A percentile compares a stretch with the other conserved stretches of the same genome.
These are phyloP conservation scores for Rhodosporidiobolus sp. DNA, from an alignment of 768 basidiomycete species.

Conservation along the genomic window DNA sequence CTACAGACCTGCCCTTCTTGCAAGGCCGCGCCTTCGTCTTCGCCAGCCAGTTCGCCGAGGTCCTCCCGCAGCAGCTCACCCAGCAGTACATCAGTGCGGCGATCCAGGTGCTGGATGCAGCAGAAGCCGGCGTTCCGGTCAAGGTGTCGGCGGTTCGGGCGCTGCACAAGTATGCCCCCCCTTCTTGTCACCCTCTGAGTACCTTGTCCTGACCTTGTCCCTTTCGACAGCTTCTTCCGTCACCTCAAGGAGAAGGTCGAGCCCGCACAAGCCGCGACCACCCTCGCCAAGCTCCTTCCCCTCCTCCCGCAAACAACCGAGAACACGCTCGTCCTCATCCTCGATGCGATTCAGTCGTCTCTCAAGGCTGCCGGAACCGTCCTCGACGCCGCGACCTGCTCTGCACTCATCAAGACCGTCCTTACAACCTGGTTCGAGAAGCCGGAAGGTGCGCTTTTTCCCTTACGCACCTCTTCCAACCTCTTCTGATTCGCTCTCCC, in stretches of 20 bases:
- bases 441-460: slow-evolving; percentile 63
- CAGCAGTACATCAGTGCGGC: slow-evolving; percentile 85
- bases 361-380: slow-evolving; percentile 65
- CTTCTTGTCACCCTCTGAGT: background rate
- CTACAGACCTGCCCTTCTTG: slow-evolving; percentile 77
- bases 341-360: slow-evolving; percentile 78
- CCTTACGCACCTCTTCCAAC: slow-evolving; percentile 2
- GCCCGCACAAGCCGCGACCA: slow-evolving; percentile 63
- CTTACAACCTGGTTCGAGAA: slow-evolving; percentile 83
- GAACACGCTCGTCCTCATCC: slow-evolving; percentile 79
- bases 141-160: slow-evolving; percentile 94
- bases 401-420: slow-evolving; percentile 62
- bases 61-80: slow-evolving; percentile 68
- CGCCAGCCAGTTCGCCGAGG: slow-evolving; percentile 77
- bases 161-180: slow-evolving; percentile 72
- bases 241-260: slow-evolving; percentile 55
- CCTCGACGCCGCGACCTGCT: slow-evolving; percentile 55
- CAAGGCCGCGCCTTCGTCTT: slow-evolving; percentile 95
- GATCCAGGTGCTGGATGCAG: slow-evolving; percentile 74
- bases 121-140: slow-evolving; percentile 71
- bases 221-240: slow-evolving; percentile 51
- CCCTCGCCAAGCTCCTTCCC: slow-evolving; percentile 76
- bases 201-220: slow-evolving; percentile 11
- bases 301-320: slow-evolving; percentile 76
- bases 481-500: background rate